Base-by-base conservation (phyloP, 176 grass and related monocot species). In the Ensete ventricosum region DNA sequence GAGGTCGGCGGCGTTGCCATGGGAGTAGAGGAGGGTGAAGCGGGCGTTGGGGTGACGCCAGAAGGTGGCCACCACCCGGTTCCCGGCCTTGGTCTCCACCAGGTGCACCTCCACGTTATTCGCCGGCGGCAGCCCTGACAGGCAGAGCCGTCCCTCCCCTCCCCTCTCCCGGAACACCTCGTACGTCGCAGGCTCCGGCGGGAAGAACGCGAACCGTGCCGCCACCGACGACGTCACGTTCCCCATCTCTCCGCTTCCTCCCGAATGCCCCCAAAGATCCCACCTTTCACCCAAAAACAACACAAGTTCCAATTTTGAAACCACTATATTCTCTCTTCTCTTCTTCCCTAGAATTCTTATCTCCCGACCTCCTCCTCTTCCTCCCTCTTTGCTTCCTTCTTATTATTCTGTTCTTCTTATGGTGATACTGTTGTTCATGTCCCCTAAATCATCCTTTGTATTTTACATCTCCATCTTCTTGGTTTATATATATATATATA, bases 191-290 rank as follows among this genome's bases (percentile, higher is more conserved):
- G 94, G 94, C 84, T 93, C 94, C 50, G 94, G 94, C 75, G 94
- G 94, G 82, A 98, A 98, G 84, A 98, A 98, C n/a, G 94, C 94
- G 57, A 98, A 87, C 78, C 80, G 77, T 77, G 94, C 90, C 75
- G 94, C 94, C 70, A 98, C 94, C 72, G 94, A 98, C 80, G 90
- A 88, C 67, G 94, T 93, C 73, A 93, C 86, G 84, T 98, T 98
- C 82, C 94, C 94, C 94, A 98, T 98, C 63, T 12, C 73, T 53
- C 52, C 69, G 3, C 81, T 62, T 16, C 11, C 52, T 43, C 60
- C 53, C 22, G 6, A 17, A 16, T 5, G 11, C 17, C 48, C 22
- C 52, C 0, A 55, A 54, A 55, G 20, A 73, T 54, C 53, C 21
- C 71, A 54, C n/a, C 20, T 27, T 73, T 55, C 23, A 17, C 23